phyloP scores from a whole-genome alignment of 352 stramenopile genomes.

The Phytophthora ohioensis region DNA sequence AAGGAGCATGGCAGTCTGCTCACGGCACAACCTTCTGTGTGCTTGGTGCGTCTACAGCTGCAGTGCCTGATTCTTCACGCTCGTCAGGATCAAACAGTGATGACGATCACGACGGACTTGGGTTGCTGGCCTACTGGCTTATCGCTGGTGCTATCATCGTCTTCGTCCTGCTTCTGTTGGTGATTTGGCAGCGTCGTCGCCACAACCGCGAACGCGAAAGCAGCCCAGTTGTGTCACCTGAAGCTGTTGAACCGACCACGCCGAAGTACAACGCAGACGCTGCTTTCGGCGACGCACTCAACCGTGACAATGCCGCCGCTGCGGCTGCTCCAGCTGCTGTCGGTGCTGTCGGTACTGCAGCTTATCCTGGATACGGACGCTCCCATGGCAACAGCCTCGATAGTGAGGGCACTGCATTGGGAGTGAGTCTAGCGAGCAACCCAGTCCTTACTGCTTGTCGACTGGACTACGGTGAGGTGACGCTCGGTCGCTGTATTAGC shows the following conservation, averaged over 20 bases:
- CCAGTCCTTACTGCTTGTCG: conserved; percentile 42
- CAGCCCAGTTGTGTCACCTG: conserved; percentile 37
- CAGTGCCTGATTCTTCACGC: conserved; percentile 24
- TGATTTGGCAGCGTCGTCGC: conserved; percentile 43
- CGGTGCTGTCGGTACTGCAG: neutral
- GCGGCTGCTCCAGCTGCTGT: neutral
- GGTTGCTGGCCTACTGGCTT: conserved; percentile 41
- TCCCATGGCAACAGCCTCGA: conserved; percentile 39
- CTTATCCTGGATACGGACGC: conserved; percentile 24
- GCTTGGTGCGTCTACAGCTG: conserved; percentile 35
- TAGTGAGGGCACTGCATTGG: conserved; percentile 41
- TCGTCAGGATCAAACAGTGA: conserved; percentile 28
- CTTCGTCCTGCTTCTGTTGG: conserved; percentile 44
- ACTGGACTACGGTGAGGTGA: conserved; percentile 46
- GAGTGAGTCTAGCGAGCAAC: conserved; percentile 40
- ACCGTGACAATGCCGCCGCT: conserved; percentile 8
- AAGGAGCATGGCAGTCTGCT: conserved; percentile 42
- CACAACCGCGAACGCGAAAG: conserved; percentile 28
- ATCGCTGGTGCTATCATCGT: conserved; percentile 45
- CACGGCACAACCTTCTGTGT: conserved; percentile 52
- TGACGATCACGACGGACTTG: conserved; percentile 19
- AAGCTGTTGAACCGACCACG: conserved; percentile 32
- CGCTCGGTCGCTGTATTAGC: conserved; percentile 47
- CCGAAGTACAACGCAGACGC: conserved; percentile 28
- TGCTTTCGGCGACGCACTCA: conserved; percentile 35